phyloP scores from a whole-genome alignment of 768 basidiomycete species.

The Hydnomerulius pinastri region DNA sequence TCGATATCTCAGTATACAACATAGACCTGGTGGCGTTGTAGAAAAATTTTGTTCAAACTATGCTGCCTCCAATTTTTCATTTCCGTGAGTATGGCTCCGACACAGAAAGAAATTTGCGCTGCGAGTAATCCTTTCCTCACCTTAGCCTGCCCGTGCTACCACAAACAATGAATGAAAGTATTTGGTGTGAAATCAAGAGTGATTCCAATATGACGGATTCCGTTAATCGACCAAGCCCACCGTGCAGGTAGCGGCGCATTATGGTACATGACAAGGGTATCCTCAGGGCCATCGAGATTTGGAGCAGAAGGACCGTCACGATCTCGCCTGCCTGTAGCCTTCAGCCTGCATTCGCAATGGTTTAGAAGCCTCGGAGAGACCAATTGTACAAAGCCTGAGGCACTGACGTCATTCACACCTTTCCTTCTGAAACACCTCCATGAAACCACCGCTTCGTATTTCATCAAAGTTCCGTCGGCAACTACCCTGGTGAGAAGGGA shows the following conservation, averaged over 20 bases:
- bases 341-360: background rate
- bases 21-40: slow-evolving; percentile 14
- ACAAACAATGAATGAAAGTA: slow-evolving; percentile 21
- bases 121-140: slow-evolving; percentile 7
- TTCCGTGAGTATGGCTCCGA: slow-evolving; percentile 24
- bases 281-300: background rate
- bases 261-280: background rate
- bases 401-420: no score
- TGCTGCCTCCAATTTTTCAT: slow-evolving; percentile 23
- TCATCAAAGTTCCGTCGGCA: no score
- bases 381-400: no score
- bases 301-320: background rate
- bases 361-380: background rate
- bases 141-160: slow-evolving; percentile 3
- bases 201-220: background rate
- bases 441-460: no score
- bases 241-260: background rate
- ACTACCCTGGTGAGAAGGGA: no score
- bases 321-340: no score
- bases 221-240: background rate
- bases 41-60: slow-evolving; percentile 20
- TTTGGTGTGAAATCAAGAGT: slow-evolving; percentile 12
- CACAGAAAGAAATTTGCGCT: slow-evolving; percentile 25
- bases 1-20: slow-evolving; percentile 7
- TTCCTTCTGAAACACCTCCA: no score